Evolutionary conservation across 345 rosid genomes (phyloP), one percentile per base, ranked within the genome.

Genomic region (Viola odorata): DNA sequence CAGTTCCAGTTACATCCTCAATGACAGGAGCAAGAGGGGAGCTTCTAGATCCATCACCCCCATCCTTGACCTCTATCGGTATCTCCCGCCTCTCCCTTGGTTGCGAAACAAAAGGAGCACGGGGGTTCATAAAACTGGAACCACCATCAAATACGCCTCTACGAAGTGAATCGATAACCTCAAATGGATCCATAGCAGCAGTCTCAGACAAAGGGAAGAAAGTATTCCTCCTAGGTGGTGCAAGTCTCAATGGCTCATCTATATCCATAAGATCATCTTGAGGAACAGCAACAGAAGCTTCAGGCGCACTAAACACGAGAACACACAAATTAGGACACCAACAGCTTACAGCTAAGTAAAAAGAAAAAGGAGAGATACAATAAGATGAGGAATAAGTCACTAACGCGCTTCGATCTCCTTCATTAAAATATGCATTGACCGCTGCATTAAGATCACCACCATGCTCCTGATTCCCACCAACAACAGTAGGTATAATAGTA

Each of bases 371-470:
- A 10, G 15, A 40, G 36, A 38, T 7, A 4, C 48, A 16, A 10
- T 39, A 17, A 11, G 57, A 65, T 36, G 23, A 49, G 53, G 42
- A 16, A 39, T 32, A 67, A 42, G 32, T 44, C 42, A 67, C 85
- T 53, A 42, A 86, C 89, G 7, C 74, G 77, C 66, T 85, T 69
- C 85, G 67, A 73, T 91, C 98, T 78, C 98, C 95, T 66, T 85
- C 95, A 10, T 66, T 73, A 80, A 91, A 95, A 81, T 85, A 85
- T 37, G 95, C 84, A 84, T 95, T 86, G 64, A 95, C 85, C 57
- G 99, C 96, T 66, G 86, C 88, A 82, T 95, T 91, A 62, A 91
- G 91, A 82, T 91, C 94, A 64, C 96, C 96, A 14, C 72, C 77
- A 68, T 95, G 89, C 69, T 88, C 98, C 99, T 95, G 77, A 65